Percentiles rank a stretch among this genome's conserved stretches.
Evolutionary conservation across 352 stramenopile genomes (phyloP).

Genomic region (Phytopythium chamaehyphon): DNA sequence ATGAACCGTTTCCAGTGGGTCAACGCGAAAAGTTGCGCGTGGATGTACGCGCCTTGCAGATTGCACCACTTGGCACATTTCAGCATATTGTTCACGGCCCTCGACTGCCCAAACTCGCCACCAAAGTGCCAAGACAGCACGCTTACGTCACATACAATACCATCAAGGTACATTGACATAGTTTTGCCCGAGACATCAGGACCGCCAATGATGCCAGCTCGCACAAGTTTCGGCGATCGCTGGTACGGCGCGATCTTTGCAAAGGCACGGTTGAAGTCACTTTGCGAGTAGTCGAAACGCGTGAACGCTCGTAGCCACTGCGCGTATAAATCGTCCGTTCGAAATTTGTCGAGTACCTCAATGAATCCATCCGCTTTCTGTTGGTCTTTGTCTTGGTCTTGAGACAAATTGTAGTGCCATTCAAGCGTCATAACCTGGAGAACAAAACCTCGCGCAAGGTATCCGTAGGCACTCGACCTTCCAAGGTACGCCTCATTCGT

Average conservation of each 20-base stretch:
- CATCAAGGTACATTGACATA: slow-evolving; percentile 24
- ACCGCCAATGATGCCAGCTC: slow-evolving; percentile 6
- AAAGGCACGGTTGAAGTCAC: slow-evolving; percentile 16
- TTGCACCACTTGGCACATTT: slow-evolving; percentile 51
- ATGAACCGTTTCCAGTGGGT: slow-evolving; percentile 68
- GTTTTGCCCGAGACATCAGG: slow-evolving; percentile 10
- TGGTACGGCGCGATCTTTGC: slow-evolving; percentile 14
- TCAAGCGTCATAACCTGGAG: slow-evolving; percentile 61
- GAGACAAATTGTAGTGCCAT: slow-evolving; percentile 44
- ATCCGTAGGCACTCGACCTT: slow-evolving; percentile 54
- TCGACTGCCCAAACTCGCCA: slow-evolving; percentile 15
- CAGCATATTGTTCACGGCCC: slow-evolving; percentile 12
- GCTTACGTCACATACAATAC: slow-evolving; percentile 20
- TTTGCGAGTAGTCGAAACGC: slow-evolving; percentile 44
- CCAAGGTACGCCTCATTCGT: slow-evolving; percentile 35
- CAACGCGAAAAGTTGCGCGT: slow-evolving; percentile 50
- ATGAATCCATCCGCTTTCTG: slow-evolving; percentile 25
- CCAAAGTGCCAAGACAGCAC: slow-evolving; percentile 29
- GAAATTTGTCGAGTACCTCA: slow-evolving; percentile 51
- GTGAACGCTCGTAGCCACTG: slow-evolving; percentile 71
- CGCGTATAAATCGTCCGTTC: slow-evolving; percentile 56
- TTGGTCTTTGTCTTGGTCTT: slow-evolving; percentile 11
- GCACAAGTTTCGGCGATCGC: not conserved
- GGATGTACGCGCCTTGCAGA: slow-evolving; percentile 42
- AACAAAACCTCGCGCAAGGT: slow-evolving; percentile 50